A percentile compares a stretch with the other conserved stretches of the same genome.
Conservation (phyloP, 805 yeast genomes). For the Ogataea zsoltii region DNA sequence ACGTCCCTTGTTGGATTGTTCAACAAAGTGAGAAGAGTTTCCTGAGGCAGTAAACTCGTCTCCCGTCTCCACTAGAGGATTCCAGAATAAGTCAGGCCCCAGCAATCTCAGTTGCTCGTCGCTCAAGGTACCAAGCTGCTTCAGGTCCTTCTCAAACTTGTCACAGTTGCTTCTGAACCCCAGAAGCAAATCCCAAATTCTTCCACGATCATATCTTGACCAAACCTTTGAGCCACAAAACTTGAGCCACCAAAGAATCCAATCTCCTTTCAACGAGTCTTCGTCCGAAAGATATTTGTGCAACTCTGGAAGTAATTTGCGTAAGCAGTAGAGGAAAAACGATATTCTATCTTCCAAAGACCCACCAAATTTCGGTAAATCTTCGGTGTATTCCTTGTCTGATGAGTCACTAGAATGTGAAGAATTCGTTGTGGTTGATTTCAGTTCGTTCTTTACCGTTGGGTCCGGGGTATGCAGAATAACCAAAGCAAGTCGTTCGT, state of each 20-base stretch:
- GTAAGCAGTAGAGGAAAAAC: conserved; percentile 63
- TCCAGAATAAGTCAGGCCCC: conserved; percentile 69
- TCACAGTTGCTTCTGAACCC: conserved; percentile 63
- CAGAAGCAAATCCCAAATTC: conserved; percentile 84
- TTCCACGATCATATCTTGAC: conserved; percentile 77
- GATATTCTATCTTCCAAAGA: conserved; percentile 66
- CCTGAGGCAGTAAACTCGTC: conserved; percentile 2
- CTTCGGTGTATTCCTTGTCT: conserved; percentile 25
- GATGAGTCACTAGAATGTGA: conserved; percentile 12
- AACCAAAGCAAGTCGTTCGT: conserved; percentile 74
- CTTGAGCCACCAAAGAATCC: conserved; percentile 95
- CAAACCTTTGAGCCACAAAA: conserved; percentile 87
- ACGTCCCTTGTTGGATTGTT: conserved; percentile 20
- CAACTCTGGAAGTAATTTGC: conserved; percentile 70
- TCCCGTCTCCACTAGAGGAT: conserved; percentile 37
- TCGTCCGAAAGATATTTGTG: conserved; percentile 79
- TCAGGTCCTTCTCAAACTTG: conserved; percentile 27
- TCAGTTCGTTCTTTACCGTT: conserved; percentile 21
- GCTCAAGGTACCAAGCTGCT: conserved; percentile 21
- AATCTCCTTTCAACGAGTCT: conserved; percentile 74
- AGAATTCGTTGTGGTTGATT: conserved; percentile 9
- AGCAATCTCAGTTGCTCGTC: conserved; percentile 30
- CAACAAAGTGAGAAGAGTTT: conserved; percentile 5
- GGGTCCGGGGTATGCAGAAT: conserved; percentile 72
- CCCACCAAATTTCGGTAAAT: conserved; percentile 47